Percentiles rank a stretch among this genome's conserved stretches.
phyloP scores from a whole-genome alignment of 352 stramenopile species.

The Phytophthora boehmeriae region DNA sequence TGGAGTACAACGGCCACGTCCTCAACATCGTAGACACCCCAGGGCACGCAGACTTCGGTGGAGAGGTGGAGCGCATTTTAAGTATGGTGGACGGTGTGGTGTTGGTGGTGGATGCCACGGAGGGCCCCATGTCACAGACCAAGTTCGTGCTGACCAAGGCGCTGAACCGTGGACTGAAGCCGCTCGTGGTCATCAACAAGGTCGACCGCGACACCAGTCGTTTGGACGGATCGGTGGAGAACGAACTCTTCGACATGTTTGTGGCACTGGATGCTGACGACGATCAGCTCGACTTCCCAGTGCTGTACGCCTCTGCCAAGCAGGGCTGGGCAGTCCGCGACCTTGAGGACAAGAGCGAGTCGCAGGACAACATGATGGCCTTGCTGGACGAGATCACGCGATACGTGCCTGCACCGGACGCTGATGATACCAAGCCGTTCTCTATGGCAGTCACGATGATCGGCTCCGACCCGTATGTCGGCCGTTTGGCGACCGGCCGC shows the following conservation, averaged over 20 bases:
- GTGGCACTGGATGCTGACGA: slow-evolving; percentile 93
- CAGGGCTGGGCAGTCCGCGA: slow-evolving; percentile 95
- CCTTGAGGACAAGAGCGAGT: slow-evolving; percentile 71
- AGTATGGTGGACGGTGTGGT: slow-evolving; percentile 98
- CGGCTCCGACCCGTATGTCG: slow-evolving; percentile 97
- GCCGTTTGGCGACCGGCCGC: slow-evolving; percentile 95
- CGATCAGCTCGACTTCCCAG: slow-evolving; percentile 97
- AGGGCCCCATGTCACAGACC: slow-evolving; percentile 98
- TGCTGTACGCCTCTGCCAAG: slow-evolving; percentile 96
- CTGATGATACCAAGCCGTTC: slow-evolving; percentile 86
- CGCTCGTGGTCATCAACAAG: slow-evolving; percentile 99
- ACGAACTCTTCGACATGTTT: slow-evolving; percentile 98
- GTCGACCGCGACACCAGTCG: slow-evolving; percentile 94
- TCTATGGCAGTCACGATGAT: slow-evolving; percentile 97
- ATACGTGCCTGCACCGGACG: slow-evolving; percentile 91
- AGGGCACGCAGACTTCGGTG: slow-evolving; percentile 98
- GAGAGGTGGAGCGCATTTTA: slow-evolving; percentile 98
- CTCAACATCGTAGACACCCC: slow-evolving; percentile 99
- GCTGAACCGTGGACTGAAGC: slow-evolving; percentile 91
- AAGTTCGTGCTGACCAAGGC: slow-evolving; percentile 99
- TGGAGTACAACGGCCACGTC: slow-evolving; percentile 94
- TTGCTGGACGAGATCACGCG: slow-evolving; percentile 97
- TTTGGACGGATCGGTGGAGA: slow-evolving; percentile 94
- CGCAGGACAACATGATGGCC: slow-evolving; percentile 91
- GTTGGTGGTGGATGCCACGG: slow-evolving; percentile 97